These are phyloP conservation scores for Myrica gale DNA, from an alignment of 306 rosid species.

Conservation along the genomic window DNA sequence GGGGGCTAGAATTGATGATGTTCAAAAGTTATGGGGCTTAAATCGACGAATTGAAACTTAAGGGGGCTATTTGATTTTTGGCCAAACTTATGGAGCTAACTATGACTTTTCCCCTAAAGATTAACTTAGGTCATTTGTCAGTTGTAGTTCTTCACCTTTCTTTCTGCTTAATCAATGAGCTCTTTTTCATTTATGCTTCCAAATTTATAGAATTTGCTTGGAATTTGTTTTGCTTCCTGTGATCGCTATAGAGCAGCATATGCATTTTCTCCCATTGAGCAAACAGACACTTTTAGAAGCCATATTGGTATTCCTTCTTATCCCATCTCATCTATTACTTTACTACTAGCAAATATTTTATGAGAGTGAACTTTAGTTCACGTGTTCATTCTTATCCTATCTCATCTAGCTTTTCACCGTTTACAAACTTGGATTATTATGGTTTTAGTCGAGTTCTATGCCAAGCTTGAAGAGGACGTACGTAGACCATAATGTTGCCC, in stretches of 20 bases:
- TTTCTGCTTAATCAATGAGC: background rate
- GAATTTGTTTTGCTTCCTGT: no score
- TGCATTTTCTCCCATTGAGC: background rate
- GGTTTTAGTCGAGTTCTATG: background rate
- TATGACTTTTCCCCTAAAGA: no score
- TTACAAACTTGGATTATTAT: background rate
- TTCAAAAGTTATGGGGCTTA: no score
- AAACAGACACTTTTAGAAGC: background rate
- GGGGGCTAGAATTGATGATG: no score
- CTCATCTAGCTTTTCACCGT: background rate
- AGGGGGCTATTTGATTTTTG: no score
- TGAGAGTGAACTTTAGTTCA: no score
- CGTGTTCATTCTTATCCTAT: background rate
- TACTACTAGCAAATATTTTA: background rate
- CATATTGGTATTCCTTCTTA: background rate
- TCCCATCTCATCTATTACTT: background rate
- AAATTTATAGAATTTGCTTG: no score
- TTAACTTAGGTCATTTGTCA: background rate
- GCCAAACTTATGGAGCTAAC: no score
- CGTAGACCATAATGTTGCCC: background rate
- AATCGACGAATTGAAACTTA: no score
- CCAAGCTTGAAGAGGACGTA: background rate
- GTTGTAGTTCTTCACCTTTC: background rate
- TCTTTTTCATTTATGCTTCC: background rate
- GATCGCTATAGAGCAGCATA: no score